Conservation (phyloP, 345 rosid species). For the Luvunga scandens region DNA sequence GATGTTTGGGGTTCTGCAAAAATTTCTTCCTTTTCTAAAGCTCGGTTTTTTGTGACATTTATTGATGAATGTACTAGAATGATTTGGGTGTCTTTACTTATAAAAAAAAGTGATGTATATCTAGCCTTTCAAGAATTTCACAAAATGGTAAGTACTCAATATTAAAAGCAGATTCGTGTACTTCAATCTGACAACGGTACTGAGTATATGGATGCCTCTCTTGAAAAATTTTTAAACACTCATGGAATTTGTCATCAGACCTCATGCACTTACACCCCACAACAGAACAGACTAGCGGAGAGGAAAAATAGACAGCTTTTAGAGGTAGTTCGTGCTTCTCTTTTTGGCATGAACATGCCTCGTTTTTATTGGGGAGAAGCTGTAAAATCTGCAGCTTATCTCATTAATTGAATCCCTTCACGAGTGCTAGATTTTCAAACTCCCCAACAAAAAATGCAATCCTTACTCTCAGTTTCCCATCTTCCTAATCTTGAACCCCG, state of each 20-base stretch:
- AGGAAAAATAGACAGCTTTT: not conserved
- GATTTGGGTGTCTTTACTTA: not conserved
- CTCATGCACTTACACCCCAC: not conserved
- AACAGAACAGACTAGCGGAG: no score
- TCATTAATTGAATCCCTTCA: no score
- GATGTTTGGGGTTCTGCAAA: not conserved
- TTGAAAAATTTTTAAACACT: not conserved
- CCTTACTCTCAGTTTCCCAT: no score
- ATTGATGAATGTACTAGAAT: slow-evolving; percentile 2
- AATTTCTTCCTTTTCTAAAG: not conserved
- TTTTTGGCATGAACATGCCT: not conserved
- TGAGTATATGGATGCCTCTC: not conserved
- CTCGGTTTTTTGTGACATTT: not conserved
- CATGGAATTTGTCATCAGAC: not conserved
- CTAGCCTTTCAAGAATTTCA: not conserved
- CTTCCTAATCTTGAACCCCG: no score
- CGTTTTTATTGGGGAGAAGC: not conserved
- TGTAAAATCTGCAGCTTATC: not conserved
- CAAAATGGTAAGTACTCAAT: not conserved
- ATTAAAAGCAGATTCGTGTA: not conserved
- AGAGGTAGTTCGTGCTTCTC: not conserved
- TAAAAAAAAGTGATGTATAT: not conserved
- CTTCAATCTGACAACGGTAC: not conserved
- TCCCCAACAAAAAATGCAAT: no score
- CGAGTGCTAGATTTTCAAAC: no score